phyloP scores from a whole-genome alignment of 2,329 filamentous ascomycete genomes.

The Exophiala bonariae region DNA sequence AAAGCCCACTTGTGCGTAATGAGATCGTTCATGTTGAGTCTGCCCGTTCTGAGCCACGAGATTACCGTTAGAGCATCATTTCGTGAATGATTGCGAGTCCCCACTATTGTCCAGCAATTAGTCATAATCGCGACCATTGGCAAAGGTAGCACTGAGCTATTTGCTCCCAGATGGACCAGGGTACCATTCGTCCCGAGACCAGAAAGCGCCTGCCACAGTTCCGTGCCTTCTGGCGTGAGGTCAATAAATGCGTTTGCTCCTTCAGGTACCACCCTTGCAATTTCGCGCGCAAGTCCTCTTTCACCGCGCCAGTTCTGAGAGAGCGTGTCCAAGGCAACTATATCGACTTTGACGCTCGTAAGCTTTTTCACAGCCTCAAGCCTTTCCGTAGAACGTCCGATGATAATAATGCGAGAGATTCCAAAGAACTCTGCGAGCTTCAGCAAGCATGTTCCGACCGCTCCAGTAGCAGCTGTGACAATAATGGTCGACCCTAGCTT shows the following conservation, averaged over 20 bases:
- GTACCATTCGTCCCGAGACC: not conserved
- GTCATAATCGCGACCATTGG: not conserved
- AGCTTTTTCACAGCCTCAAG: not conserved
- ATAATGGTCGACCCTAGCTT: not conserved
- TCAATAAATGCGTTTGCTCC: slow-evolving; percentile 1
- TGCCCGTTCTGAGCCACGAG: not conserved
- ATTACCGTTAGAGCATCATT: not conserved
- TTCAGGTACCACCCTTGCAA: not conserved
- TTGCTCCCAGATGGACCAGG: not conserved
- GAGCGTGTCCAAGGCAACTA: not conserved
- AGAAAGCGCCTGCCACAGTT: not conserved
- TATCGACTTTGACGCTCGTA: not conserved
- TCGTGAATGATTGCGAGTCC: not conserved
- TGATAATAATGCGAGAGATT: not conserved
- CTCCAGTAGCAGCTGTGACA: not conserved
- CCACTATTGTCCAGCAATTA: slow-evolving; percentile 1
- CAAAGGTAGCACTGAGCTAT: not conserved
- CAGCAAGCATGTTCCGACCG: not conserved
- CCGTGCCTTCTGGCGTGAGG: not conserved
- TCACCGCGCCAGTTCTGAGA: not conserved
- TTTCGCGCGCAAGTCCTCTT: not conserved
- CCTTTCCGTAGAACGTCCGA: not conserved
- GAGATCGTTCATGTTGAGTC: not conserved
- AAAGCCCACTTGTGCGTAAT: not conserved
- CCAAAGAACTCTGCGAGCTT: not conserved